Conservation (phyloP, 2,329 filamentous ascomycete species). For the Sphaceloma murrayae region DNA sequence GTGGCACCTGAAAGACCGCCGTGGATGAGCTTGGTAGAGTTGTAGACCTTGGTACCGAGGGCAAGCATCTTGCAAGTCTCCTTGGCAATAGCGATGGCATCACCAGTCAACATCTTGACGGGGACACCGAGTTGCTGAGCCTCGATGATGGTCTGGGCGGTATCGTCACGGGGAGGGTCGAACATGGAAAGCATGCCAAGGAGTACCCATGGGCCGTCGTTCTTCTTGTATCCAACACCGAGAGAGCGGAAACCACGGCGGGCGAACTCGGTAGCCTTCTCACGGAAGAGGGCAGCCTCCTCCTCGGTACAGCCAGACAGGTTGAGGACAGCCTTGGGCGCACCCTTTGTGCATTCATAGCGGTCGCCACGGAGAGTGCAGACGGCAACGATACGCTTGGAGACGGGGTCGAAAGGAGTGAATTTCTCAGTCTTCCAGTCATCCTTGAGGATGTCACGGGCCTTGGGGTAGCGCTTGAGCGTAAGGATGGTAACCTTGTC, state of each 20-base stretch:
- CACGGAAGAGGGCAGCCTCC: constrained; percentile 56
- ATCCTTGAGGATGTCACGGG: constrained; percentile 62
- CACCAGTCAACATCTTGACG: constrained; percentile 75
- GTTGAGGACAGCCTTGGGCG: constrained; percentile 63
- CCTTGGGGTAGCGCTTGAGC: constrained; percentile 66
- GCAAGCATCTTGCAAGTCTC: constrained; percentile 76
- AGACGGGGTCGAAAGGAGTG: constrained; percentile 69
- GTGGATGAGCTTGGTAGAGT: constrained; percentile 67
- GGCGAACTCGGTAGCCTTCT: constrained; percentile 66
- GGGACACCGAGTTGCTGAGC: constrained; percentile 65
- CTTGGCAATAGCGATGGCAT: constrained; percentile 69
- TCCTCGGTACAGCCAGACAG: constrained; percentile 59
- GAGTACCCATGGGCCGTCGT: constrained; percentile 62
- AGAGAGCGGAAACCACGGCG: constrained; percentile 72
- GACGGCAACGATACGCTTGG: constrained; percentile 66
- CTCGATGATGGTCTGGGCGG: constrained; percentile 67
- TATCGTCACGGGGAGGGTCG: constrained; percentile 69
- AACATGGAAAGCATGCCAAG: constrained; percentile 73
- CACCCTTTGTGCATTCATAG: constrained; percentile 68
- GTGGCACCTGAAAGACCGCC: constrained; percentile 63
- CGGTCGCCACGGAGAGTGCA: constrained; percentile 59
- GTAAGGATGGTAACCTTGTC: constrained; percentile 71
- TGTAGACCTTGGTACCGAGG: constrained; percentile 71
- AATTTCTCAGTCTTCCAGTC: constrained; percentile 72
- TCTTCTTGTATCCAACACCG: constrained; percentile 69